Base-by-base conservation (phyloP, 306 rosid genomes). In the Crotalaria pallida region DNA sequence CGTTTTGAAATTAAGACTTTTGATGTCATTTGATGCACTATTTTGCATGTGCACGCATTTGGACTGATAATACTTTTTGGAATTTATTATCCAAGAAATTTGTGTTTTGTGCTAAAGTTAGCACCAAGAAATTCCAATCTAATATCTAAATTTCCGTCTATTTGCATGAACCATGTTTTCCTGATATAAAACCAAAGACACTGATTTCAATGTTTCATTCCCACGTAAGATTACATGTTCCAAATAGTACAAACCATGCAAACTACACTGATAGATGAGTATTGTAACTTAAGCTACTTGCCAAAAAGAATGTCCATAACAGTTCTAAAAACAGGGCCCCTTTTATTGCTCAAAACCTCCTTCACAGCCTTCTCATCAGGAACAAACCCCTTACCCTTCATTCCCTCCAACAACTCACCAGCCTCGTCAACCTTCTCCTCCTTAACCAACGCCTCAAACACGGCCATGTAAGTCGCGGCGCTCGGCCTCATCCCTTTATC, bases 401-500 rank as follows among this genome's bases (percentile, higher is more conserved):
- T 78, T 40, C 79, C 66, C 58, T 58, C 77, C 70, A 88, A 34
- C 19, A 92, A 75, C 75, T 73, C 65, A 34, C 38, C 72, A 4
- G 87, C 98, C 65, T 84, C 96, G 10, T 64, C 91, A 53, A 55
- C 52, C 60, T 68, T 86, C 40, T 67, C 73, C n/a, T 72, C 87
- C 70, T 41, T 79, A 0, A 69, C 84, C 76, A 92, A 71, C 0
- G 79, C 92, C 84, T 88, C 92, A 17, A 92, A 84, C 45, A 88
- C 87, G 0, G 75, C 85, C 1, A 76, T 69, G 8, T 86, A 92
- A 0, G 84, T 84, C 26, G 74, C 44, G 1, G 91, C 96, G 79
- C 86, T 89, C 9, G 96, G 96, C 23, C 27, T 63, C 87, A 83
- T 83, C 19, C 89, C 96, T 57, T 82, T 92, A 0, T 69, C 86